Base-by-base conservation (phyloP, 352 stramenopile species). In the Phytophthora podocarpi region DNA sequence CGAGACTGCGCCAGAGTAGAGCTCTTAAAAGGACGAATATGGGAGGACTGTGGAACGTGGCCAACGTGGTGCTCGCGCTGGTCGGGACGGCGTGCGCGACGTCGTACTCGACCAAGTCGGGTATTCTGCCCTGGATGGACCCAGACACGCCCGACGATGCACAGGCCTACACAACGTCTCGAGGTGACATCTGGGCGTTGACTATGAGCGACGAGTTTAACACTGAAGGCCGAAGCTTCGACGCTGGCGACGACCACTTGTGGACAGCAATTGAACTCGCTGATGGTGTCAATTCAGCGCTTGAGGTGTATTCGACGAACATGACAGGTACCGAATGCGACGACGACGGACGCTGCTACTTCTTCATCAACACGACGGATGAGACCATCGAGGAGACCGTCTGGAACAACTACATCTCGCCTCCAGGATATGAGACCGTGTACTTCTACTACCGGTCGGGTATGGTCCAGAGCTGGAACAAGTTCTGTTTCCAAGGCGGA, bases 401-500 rank as follows among this genome's bases (percentile, higher is more conserved):
- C 32, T 93, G 70, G 65, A 93, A 93, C 52, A 64, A 80, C 39
- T 93, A 90, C 60, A 54, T 73, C 21, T 70, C 63, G n/a, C 70
- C 76, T 0, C 74, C 84, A 0, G 74, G 67, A 1, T 90, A 85
- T 52, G 48, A 87, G 41, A 70, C 55, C 31, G 64, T 72, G 1
- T 73, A 55, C 1, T 85, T 87, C 55, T 77, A 74, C 55, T 74
- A 77, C 59, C 64, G 64, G 8, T 85, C 81, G 16, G 93, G 78
- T 4, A 95, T 97, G 87, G 49, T 98, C 6, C 90, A 97, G 63
- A 78, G 55, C 1, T 98, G 92, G 92, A 97, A 97, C 64, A 97
- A 97, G 46, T 98, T 98, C 70, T 98, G 92, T 71, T 96, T 97
- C 56, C 93, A 94, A 28, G 92, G 90, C 16, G 90, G 90, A 69